Percentiles rank a stretch among this genome's conserved stretches.
Conservation (phyloP, 495 filamentous ascomycete species). For the Hyaloscypha finlandica region DNA sequence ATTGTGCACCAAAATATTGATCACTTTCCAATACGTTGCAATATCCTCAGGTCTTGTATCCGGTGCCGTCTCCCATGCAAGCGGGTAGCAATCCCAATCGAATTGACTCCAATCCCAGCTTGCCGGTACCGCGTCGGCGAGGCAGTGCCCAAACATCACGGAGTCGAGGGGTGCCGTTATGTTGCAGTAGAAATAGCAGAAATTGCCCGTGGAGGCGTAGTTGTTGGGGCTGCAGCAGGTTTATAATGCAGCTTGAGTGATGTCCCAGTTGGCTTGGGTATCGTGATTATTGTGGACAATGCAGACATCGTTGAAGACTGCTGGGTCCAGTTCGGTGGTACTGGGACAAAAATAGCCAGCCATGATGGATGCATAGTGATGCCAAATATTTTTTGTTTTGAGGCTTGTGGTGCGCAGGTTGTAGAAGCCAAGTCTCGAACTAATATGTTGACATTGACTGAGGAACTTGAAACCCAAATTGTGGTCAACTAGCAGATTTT, state of each 20-base stretch:
- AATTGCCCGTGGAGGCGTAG: background rate
- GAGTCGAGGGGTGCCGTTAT: conserved; percentile 4
- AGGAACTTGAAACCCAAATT: no score
- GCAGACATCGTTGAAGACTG: background rate
- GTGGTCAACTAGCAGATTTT: no score
- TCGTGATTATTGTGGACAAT: background rate
- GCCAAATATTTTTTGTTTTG: no score
- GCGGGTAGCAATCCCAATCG: conserved; percentile 3
- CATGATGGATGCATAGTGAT: background rate
- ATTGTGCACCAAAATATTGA: no score
- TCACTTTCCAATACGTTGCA: no score
- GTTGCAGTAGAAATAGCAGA: conserved; percentile 5
- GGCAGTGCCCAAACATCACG: background rate
- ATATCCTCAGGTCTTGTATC: background rate
- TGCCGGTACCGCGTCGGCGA: background rate
- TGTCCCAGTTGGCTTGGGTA: background rate
- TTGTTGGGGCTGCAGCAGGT: background rate
- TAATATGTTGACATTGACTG: no score
- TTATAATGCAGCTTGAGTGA: background rate
- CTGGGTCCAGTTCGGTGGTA: background rate
- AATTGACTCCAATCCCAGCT: background rate
- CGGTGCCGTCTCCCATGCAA: background rate
- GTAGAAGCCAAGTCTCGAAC: no score
- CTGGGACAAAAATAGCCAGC: background rate
- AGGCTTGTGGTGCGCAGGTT: no score